Conservation (phyloP, 306 rosid species). For the Sophora flavescens region DNA sequence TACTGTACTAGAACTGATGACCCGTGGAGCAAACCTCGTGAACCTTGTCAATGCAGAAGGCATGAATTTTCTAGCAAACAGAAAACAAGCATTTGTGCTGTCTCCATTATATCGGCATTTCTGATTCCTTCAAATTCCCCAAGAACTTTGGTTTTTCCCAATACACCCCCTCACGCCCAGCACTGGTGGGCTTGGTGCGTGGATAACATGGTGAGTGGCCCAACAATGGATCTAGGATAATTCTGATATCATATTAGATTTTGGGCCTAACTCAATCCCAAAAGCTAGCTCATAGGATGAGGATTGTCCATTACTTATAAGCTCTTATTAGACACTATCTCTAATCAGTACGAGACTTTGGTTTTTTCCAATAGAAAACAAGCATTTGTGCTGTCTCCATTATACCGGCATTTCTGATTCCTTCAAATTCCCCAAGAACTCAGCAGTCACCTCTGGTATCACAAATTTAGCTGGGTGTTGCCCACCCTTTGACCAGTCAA, state of each 20-base stretch:
- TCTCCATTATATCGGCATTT: conserved; percentile 58
- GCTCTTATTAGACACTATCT: no score
- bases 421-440: conserved; percentile 63
- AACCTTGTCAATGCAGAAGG: conserved; percentile 53
- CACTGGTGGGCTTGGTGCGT: no score
- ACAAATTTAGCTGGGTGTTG: conserved; percentile 67
- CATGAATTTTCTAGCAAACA: conserved; percentile 81
- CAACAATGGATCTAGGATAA: no score
- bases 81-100: conserved; percentile 52
- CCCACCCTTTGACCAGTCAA: conserved; percentile 80
- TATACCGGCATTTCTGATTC: conserved; percentile 55
- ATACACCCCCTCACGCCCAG: no score
- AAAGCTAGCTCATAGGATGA: no score
- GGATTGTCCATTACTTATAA: no score
- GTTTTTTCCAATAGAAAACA: no score
- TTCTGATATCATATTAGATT: no score
- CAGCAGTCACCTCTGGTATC: conserved; percentile 58
- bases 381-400: conserved; percentile 46
- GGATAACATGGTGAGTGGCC: no score
- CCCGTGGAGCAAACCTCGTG: conserved; percentile 55
- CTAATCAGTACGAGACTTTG: no score
- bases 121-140: conserved; percentile 60
- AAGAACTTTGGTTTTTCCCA: no score
- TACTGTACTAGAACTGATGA: conserved; percentile 51
- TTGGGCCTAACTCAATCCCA: no score